These are phyloP conservation scores for Stenocarpella maydis DNA, from an alignment of 2,329 filamentous ascomycete genomes.

Conservation along the genomic window DNA sequence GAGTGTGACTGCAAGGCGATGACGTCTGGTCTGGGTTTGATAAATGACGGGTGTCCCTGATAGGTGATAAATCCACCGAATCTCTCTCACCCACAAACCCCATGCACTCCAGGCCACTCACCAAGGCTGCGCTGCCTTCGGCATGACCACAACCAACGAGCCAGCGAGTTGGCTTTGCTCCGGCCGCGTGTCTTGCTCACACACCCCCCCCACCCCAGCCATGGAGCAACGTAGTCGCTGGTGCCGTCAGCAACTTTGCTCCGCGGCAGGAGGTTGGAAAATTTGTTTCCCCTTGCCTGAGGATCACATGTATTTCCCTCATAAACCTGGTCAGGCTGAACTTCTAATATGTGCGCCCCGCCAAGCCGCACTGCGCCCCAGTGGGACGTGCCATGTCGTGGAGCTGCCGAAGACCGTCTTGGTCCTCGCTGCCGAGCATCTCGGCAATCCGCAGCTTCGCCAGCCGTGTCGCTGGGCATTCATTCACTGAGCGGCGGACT, in stretches of 20 bases:
- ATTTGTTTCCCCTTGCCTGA: background rate
- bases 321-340: constrained; percentile 14
- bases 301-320: background rate
- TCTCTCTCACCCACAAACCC: constrained; percentile 5
- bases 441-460: constrained; percentile 14
- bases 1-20: background rate
- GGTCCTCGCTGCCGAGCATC: background rate
- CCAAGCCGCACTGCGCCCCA: constrained; percentile 26
- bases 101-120: constrained; percentile 7
- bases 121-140: background rate
- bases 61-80: constrained; percentile 1
- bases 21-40: constrained; percentile 18
- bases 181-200: constrained; percentile 3
- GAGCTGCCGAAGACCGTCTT: constrained; percentile 23
- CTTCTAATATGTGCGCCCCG: background rate
- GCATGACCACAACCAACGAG: background rate
- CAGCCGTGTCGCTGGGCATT: background rate
- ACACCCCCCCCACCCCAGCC: background rate
- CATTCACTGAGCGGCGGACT: background rate
- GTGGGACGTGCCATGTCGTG: constrained; percentile 24
- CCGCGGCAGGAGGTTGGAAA: background rate
- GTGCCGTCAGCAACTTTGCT: background rate
- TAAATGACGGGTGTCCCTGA: constrained; percentile 20
- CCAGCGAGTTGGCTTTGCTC: background rate
- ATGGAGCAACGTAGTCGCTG: background rate